These are phyloP conservation scores for Phyllosticta citriasiana DNA, from an alignment of 2,329 filamentous ascomycete genomes.

Conservation along the genomic window DNA sequence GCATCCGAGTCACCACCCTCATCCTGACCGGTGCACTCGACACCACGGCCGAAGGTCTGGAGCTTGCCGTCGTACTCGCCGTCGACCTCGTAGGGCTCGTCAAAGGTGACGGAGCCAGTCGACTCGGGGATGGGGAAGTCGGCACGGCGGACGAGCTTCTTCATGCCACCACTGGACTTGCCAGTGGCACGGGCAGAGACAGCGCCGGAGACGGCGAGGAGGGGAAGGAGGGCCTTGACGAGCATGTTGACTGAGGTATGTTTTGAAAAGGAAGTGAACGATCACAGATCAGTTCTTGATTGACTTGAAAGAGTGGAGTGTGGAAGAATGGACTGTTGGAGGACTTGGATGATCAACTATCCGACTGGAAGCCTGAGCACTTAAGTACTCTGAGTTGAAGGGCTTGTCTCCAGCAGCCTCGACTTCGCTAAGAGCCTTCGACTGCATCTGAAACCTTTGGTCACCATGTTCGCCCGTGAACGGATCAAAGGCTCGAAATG, in stretches of 20 bases:
- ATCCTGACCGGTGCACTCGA: slow-evolving; percentile 23
- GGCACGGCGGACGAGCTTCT: slow-evolving; percentile 9
- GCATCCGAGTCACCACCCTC: slow-evolving; percentile 39
- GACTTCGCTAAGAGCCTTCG: not conserved
- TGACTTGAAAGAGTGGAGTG: slow-evolving; percentile 6
- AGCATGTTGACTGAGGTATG: slow-evolving; percentile 4
- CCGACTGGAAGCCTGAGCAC: not conserved
- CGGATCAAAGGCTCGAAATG: not conserved
- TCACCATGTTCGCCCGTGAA: not conserved
- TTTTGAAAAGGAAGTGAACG: slow-evolving; percentile 1
- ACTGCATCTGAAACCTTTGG: not conserved
- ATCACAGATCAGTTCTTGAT: slow-evolving; percentile 9
- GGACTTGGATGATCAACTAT: not conserved
- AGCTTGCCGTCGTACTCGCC: slow-evolving; percentile 9
- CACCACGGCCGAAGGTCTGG: slow-evolving; percentile 11
- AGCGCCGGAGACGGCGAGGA: slow-evolving; percentile 3
- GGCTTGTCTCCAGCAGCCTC: not conserved
- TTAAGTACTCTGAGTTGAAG: not conserved
- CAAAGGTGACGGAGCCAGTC: slow-evolving; percentile 7
- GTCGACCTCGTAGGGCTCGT: slow-evolving; percentile 7
- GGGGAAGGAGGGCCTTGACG: slow-evolving; percentile 7
- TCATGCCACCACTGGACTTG: slow-evolving; percentile 2
- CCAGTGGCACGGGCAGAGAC: slow-evolving; percentile 3
- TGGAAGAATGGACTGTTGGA: slow-evolving; percentile 4
- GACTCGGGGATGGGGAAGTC: slow-evolving; percentile 11